A percentile compares a stretch with the other conserved stretches of the same genome.
phyloP scores from a whole-genome alignment of 805 yeast species.

The Starmerella tilneyi region DNA sequence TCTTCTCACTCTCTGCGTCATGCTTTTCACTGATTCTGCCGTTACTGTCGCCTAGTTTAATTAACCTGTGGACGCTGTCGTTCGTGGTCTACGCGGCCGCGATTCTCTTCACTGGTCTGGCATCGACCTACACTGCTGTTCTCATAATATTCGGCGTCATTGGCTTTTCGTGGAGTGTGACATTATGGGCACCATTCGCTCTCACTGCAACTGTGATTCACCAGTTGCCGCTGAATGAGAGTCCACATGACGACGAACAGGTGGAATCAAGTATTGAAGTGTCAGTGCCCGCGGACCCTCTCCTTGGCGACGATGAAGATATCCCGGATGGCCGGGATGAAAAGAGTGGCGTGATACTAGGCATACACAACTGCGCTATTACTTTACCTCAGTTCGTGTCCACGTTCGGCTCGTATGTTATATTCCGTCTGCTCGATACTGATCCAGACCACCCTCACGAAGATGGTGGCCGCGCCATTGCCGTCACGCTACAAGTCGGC shows the following conservation, averaged over 20 bases:
- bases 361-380: constrained; percentile 34
- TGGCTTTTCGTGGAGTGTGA: constrained; percentile 57
- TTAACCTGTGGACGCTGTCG: constrained; percentile 40
- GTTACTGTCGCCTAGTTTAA: constrained; percentile 15
- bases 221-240: constrained; percentile 21
- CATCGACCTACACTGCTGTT: constrained; percentile 36
- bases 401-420: constrained; percentile 32
- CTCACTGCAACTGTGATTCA: constrained; percentile 42
- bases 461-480: constrained; percentile 33
- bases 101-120: constrained; percentile 40
- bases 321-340: constrained; percentile 18
- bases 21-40: constrained; percentile 20
- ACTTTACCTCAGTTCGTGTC: constrained; percentile 35
- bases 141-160: constrained; percentile 42
- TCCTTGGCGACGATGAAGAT: neutral
- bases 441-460: constrained; percentile 21
- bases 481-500: constrained; percentile 33
- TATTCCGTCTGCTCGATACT: constrained; percentile 29
- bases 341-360: constrained; percentile 33
- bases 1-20: constrained; percentile 30
- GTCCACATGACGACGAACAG: constrained; percentile 11
- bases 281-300: neutral
- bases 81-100: constrained; percentile 43
- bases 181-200: constrained; percentile 59
- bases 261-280: neutral